phyloP scores from a whole-genome alignment of 176 grass and related monocot genomes.

The Stipa capillata region DNA sequence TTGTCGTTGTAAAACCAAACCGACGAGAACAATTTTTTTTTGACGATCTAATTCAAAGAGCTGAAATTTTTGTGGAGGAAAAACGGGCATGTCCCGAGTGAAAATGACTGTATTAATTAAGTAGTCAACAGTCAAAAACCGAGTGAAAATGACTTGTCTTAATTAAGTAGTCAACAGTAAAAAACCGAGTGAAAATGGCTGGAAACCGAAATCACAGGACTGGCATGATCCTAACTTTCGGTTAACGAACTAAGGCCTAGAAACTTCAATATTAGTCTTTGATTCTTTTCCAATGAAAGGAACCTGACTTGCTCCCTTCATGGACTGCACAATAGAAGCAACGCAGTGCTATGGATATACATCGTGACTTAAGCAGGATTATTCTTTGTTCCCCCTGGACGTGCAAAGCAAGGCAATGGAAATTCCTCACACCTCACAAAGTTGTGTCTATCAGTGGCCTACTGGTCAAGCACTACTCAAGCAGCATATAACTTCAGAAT shows the following conservation, averaged over 20 bases:
- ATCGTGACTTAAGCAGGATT: background rate
- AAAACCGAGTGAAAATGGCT: background rate
- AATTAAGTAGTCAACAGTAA: background rate
- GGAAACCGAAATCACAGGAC: background rate
- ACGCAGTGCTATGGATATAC: background rate
- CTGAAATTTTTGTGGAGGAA: background rate
- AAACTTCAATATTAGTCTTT: background rate
- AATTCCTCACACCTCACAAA: background rate
- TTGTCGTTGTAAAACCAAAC: background rate
- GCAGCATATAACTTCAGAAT: background rate
- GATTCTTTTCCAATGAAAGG: background rate
- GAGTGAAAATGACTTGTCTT: background rate
- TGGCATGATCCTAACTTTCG: background rate
- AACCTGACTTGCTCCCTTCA: background rate
- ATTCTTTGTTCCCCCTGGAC: background rate
- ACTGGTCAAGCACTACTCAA: background rate
- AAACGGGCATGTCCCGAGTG: background rate
- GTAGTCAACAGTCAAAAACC: background rate
- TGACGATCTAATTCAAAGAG: background rate
- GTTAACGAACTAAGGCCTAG: background rate
- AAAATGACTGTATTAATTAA: background rate
- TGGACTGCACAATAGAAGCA: background rate
- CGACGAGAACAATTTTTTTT: background rate
- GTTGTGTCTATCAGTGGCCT: background rate
- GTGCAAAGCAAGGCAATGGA: constrained; percentile 4